phyloP scores from a whole-genome alignment of 2,329 filamentous ascomycete species.

The Cytospora leucostoma region DNA sequence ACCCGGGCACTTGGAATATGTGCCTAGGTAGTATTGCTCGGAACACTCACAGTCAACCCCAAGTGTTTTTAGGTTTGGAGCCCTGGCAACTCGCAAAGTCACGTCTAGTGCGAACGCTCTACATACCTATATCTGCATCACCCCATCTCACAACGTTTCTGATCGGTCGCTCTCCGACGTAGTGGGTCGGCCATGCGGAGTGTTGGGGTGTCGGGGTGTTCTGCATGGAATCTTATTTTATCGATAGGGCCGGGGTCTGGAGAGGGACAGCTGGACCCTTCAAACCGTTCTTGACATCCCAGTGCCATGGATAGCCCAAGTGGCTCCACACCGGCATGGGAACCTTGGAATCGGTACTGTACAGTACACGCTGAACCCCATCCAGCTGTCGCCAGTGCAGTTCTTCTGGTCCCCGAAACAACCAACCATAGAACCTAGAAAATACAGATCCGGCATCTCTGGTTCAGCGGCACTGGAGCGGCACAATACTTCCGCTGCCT shows the following conservation, averaged over 20 bases:
- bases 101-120: no score
- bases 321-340: no score
- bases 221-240: conserved; percentile 17
- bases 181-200: conserved; percentile 23
- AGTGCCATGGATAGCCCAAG: no score
- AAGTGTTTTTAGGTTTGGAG: background rate
- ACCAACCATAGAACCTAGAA: no score
- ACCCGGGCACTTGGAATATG: no score
- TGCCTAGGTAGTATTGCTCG: no score
- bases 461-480: background rate
- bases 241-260: conserved; percentile 1
- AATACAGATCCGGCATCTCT: background rate
- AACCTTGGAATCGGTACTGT: no score
- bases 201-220: conserved; percentile 8
- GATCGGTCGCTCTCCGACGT: conserved; percentile 20
- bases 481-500: background rate
- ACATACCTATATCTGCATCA: background rate
- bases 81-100: no score
- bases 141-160: background rate
- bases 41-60: background rate
- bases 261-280: background rate
- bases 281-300: no score
- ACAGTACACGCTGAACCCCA: no score
- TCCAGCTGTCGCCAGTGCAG: no score
- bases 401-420: no score